phyloP scores from a whole-genome alignment of 768 basidiomycete species.

The Hygrophorus russula region DNA sequence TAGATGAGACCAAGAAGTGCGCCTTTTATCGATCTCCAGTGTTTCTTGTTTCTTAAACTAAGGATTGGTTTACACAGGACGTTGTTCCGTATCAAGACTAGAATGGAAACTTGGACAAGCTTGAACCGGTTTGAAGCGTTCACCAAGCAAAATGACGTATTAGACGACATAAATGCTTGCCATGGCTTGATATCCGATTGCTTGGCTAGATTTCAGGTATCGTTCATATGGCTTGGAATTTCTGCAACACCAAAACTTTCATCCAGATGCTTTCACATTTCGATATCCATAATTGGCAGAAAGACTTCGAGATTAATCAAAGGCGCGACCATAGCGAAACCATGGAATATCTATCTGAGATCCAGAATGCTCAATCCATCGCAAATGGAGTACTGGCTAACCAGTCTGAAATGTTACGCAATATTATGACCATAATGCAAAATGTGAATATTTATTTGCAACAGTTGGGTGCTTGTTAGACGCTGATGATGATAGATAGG shows the following conservation, averaged over 20 bases:
- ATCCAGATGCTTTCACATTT: slow-evolving; percentile 33
- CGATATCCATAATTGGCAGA: slow-evolving; percentile 38
- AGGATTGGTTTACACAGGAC: slow-evolving; percentile 12
- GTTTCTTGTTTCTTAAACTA: slow-evolving; percentile 1
- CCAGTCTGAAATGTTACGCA: slow-evolving; percentile 20
- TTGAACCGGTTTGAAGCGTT: slow-evolving; percentile 30
- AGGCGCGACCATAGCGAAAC: slow-evolving; percentile 33
- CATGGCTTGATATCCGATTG: slow-evolving; percentile 35
- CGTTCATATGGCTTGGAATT: neutral
- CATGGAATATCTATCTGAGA: slow-evolving; percentile 29
- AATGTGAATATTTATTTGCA: too few species aligned
- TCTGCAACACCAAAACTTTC: neutral
- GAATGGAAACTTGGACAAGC: slow-evolving; percentile 34
- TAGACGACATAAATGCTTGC: slow-evolving; percentile 31
- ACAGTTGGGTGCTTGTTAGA: slow-evolving; percentile 2
- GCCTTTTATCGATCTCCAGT: too few species aligned
- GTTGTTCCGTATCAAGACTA: slow-evolving; percentile 23
- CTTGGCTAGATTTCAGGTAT: slow-evolving; percentile 35
- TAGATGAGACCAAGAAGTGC: slow-evolving; percentile 21
- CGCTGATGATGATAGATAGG: too few species aligned
- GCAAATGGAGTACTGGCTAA: slow-evolving; percentile 21
- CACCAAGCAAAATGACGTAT: slow-evolving; percentile 32
- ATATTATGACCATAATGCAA: too few species aligned
- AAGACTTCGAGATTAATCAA: slow-evolving; percentile 24
- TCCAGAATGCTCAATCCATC: slow-evolving; percentile 19